Conservation (phyloP, 1,284 basidiomycete species). For the Porogramme epimiltina region DNA sequence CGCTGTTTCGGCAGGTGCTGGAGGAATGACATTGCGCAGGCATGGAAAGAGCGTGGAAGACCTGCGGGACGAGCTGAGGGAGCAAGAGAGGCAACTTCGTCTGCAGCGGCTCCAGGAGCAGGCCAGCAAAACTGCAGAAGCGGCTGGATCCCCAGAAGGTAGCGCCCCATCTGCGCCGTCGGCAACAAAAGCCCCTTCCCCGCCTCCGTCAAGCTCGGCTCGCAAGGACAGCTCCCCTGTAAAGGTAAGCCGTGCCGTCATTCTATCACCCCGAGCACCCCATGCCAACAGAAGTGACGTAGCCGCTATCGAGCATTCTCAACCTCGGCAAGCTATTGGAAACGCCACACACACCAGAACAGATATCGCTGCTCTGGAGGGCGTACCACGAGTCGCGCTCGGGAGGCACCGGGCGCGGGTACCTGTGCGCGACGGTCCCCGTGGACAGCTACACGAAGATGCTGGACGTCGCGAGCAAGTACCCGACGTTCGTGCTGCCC, state of each 20-base stretch:
- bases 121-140: conserved; percentile 23
- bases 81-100: conserved; percentile 31
- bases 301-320: conserved; percentile 83
- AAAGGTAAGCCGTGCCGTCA: conserved; percentile 44
- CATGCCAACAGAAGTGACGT: not conserved
- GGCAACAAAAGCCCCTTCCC: conserved; percentile 13
- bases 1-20: not conserved
- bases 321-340: conserved; percentile 74
- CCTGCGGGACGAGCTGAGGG: conserved; percentile 30
- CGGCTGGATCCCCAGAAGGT: conserved; percentile 17
- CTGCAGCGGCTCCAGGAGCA: conserved; percentile 27
- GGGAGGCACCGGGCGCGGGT: conserved; percentile 78
- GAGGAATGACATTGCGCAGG: conserved; percentile 10
- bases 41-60: conserved; percentile 32
- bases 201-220: conserved; percentile 18
- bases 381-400: conserved; percentile 83
- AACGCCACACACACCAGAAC: conserved; percentile 69
- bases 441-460: conserved; percentile 75
- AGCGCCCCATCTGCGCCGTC: conserved; percentile 14
- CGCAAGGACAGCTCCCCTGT: conserved; percentile 73
- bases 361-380: conserved; percentile 85
- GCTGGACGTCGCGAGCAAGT: conserved; percentile 59
- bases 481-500: conserved; percentile 81
- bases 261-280: not conserved
- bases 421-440: conserved; percentile 80